Conservation (phyloP, 306 rosid species). For the Prinsepia uniflora region DNA sequence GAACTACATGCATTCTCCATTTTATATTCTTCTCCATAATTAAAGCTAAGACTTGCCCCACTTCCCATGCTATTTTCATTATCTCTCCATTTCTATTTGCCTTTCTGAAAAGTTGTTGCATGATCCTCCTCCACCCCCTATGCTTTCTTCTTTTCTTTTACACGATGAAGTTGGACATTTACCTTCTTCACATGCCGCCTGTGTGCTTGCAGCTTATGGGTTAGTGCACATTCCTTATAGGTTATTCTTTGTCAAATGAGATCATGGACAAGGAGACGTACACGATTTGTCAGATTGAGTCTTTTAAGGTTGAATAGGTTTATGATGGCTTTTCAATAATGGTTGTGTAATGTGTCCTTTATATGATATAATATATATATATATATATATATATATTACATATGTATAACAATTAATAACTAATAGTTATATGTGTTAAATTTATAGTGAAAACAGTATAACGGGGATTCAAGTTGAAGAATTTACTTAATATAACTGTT, state of each 20-base stretch:
- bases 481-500: too few relatives aligned
- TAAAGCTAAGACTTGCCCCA: background rate
- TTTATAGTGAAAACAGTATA: too few relatives aligned
- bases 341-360: too few relatives aligned
- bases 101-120: background rate
- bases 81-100: background rate
- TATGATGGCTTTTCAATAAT: too few relatives aligned
- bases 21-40: background rate
- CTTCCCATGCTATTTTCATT: background rate
- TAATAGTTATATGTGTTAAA: too few relatives aligned
- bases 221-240: background rate
- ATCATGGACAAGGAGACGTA: background rate
- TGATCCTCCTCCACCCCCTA: slow-evolving; percentile 3
- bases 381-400: too few relatives aligned
- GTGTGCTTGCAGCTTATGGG: background rate
- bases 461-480: too few relatives aligned
- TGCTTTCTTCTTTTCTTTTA: background rate
- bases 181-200: background rate
- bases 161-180: background rate
- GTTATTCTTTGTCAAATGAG: background rate
- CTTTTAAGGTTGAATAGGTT: background rate
- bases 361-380: too few relatives aligned
- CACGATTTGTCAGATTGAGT: background rate
- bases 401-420: too few relatives aligned
- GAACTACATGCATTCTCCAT: background rate